Conservation (phyloP, 2,329 filamentous ascomycete genomes). For the Penicillium psychrosexuale region DNA sequence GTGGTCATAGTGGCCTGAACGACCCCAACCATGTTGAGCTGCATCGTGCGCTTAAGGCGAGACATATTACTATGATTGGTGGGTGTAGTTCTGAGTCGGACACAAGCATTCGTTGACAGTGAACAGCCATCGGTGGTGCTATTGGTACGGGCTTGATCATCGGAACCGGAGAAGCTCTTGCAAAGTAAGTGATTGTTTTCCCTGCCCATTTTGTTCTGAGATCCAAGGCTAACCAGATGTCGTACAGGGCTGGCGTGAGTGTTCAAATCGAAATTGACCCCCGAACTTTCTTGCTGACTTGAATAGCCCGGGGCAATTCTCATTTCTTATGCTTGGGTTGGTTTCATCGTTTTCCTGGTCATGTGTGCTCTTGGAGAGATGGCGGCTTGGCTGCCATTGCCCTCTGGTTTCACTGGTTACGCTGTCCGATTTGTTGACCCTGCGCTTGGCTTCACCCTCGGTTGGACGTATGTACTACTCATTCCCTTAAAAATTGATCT, state of each 20-base stretch:
- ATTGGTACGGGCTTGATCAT: constrained; percentile 45
- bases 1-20: constrained; percentile 16
- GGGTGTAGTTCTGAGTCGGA: neutral
- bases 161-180: constrained; percentile 39
- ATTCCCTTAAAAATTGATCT: neutral
- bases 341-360: constrained; percentile 68
- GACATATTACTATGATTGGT: constrained; percentile 45
- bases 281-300: constrained; percentile 1
- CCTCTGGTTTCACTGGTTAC: constrained; percentile 77
- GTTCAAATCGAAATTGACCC: neutral
- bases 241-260: constrained; percentile 38
- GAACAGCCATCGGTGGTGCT: constrained; percentile 41
- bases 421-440: constrained; percentile 76
- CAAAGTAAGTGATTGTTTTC: constrained; percentile 29
- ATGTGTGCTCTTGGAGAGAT: constrained; percentile 82
- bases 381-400: constrained; percentile 76
- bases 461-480: constrained; percentile 57
- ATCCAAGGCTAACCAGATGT: constrained; percentile 12
- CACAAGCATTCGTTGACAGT: constrained; percentile 7
- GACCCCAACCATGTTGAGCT: constrained; percentile 33
- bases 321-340: constrained; percentile 45
- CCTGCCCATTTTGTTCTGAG: neutral
- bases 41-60: constrained; percentile 43
- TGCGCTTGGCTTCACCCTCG: constrained; percentile 74
- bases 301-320: constrained; percentile 41